Conservation (phyloP, 169 alveolate genomes). For the Plasmodium malariae region DNA sequence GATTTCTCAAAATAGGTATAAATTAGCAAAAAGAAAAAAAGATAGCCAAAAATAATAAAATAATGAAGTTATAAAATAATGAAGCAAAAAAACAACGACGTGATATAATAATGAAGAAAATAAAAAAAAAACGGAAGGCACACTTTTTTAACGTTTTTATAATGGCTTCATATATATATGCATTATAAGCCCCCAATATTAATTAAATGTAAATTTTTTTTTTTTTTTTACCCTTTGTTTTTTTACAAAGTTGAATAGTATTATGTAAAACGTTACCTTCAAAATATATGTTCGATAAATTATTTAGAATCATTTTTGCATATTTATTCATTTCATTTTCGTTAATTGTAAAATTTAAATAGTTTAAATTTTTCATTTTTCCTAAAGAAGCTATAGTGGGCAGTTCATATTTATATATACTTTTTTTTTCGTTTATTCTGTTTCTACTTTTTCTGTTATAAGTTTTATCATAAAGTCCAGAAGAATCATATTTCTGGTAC, state of each 20-base stretch:
- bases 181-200: no score
- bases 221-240: constrained; percentile 10
- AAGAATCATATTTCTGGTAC: constrained; percentile 2
- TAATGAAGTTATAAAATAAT: no score
- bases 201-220: neutral
- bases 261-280: neutral
- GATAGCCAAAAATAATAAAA: no score
- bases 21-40: no score
- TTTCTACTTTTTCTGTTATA: constrained; percentile 11
- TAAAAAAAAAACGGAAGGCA: neutral
- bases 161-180: neutral
- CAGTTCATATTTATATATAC: constrained; percentile 53
- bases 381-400: constrained; percentile 77
- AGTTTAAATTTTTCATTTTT: constrained; percentile 55
- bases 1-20: no score
- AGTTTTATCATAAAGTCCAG: neutral
- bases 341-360: constrained; percentile 28
- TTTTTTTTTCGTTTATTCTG: neutral
- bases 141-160: neutral
- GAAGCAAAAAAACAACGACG: neutral
- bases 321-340: constrained; percentile 12
- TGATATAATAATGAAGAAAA: neutral
- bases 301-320: constrained; percentile 17
- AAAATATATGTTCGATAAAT: constrained; percentile 53
- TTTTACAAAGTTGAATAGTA: constrained; percentile 1